Conservation (phyloP, 2,329 filamentous ascomycete species). For the Thielaviopsis populi region DNA sequence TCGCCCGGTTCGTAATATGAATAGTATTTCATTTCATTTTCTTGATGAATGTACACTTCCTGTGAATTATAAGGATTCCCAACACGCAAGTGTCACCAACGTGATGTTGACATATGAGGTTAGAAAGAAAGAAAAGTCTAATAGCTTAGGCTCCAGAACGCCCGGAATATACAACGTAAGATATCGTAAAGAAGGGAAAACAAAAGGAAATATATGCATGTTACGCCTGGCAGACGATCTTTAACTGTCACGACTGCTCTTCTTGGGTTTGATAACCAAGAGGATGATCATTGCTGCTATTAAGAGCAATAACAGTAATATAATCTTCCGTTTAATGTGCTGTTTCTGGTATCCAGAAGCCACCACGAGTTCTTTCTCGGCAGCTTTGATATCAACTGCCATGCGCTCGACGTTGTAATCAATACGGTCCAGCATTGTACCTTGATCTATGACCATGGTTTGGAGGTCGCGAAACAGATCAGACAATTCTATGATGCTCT, state of each 20-base stretch:
- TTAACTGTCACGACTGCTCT: constrained; percentile 19
- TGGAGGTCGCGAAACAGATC: constrained; percentile 96
- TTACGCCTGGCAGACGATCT: neutral
- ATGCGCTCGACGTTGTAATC: constrained; percentile 98
- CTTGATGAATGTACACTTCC: no score
- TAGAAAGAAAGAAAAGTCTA: neutral
- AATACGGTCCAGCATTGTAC: constrained; percentile 81
- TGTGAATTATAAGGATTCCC: no score
- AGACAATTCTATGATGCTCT: constrained; percentile 91
- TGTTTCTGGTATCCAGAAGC: constrained; percentile 79
- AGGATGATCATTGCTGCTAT: constrained; percentile 79
- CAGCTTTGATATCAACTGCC: constrained; percentile 81
- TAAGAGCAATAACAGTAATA: constrained; percentile 71
- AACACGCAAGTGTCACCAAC: neutral
- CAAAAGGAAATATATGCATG: neutral
- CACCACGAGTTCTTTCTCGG: constrained; percentile 80
- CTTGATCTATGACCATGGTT: constrained; percentile 85
- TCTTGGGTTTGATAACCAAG: constrained; percentile 64
- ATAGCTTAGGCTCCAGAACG: neutral
- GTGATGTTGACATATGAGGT: neutral
- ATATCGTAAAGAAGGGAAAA: neutral
- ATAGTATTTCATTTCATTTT: no score
- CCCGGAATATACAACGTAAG: neutral
- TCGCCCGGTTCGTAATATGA: neutral
- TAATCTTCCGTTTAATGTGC: constrained; percentile 81